A percentile compares a stretch with the other conserved stretches of the same genome.
Evolutionary conservation across 2,329 filamentous ascomycete genomes (phyloP).

Genomic region (Epichloe uncinata): DNA sequence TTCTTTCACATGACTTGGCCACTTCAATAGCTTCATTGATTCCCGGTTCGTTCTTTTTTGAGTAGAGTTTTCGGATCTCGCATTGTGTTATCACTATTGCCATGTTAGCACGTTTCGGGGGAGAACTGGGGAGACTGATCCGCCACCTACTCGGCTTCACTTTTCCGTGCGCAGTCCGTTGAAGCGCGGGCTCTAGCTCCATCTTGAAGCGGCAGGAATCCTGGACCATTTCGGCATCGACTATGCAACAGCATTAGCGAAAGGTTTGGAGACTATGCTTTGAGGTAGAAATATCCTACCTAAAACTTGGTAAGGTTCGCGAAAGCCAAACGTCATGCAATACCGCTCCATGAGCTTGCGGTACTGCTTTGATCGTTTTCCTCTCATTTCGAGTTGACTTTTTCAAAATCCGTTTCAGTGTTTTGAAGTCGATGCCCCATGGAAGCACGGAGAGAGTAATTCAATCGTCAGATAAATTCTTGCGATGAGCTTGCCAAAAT

Average conservation of each 20-base stretch:
- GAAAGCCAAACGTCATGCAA: slow-evolving; percentile 76
- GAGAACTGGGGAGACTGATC: neutral
- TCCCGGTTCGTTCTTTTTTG: slow-evolving; percentile 39
- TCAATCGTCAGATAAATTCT: neutral
- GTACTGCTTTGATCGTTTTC: slow-evolving; percentile 41
- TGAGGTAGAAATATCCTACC: slow-evolving; percentile 27
- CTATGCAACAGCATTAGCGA: slow-evolving; percentile 21
- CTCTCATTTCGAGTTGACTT: slow-evolving; percentile 26
- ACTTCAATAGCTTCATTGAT: slow-evolving; percentile 51
- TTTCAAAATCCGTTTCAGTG: neutral
- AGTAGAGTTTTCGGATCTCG: slow-evolving; percentile 67
- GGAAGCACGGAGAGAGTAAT: neutral
- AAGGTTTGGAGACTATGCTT: neutral
- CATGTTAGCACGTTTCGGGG: slow-evolving; percentile 11
- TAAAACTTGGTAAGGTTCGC: slow-evolving; percentile 86
- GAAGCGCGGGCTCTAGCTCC: slow-evolving; percentile 64
- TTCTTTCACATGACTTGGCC: slow-evolving; percentile 62
- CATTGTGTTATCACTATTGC: slow-evolving; percentile 62
- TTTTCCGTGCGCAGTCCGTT: slow-evolving; percentile 74
- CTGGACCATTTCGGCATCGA: slow-evolving; percentile 74
- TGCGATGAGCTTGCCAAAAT: slow-evolving; percentile 7
- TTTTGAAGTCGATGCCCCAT: neutral
- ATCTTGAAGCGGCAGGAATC: slow-evolving; percentile 79
- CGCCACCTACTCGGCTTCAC: slow-evolving; percentile 59
- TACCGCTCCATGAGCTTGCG: slow-evolving; percentile 89